Evolutionary conservation across 2,329 filamentous ascomycete species (phyloP).

Genomic region (Aspergillus neotritici): DNA sequence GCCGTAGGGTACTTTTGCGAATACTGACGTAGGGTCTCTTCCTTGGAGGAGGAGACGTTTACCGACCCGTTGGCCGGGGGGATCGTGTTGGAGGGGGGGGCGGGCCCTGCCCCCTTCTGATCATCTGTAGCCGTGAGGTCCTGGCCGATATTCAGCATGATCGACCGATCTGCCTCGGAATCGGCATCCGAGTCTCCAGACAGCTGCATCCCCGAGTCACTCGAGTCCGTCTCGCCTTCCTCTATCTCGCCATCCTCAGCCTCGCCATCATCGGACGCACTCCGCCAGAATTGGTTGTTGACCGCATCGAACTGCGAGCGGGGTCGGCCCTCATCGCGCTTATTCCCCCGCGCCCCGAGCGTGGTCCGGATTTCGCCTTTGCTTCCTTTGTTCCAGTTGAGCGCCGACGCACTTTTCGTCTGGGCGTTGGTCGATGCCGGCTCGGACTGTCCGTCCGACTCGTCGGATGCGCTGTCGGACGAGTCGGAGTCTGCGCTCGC

Average conservation of each 20-base stretch:
- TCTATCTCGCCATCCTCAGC: slow-evolving; percentile 16
- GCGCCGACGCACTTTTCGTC: slow-evolving; percentile 21
- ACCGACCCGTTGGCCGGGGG: not conserved
- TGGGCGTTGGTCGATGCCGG: slow-evolving; percentile 6
- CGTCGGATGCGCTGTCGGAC: slow-evolving; percentile 12
- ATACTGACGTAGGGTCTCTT: slow-evolving; percentile 30
- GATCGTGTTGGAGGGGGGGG: not conserved
- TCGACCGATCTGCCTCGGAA: slow-evolving; percentile 38
- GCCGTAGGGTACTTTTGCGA: slow-evolving; percentile 30
- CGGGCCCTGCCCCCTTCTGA: not conserved
- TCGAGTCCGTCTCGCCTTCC: slow-evolving; percentile 25
- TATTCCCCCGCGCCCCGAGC: slow-evolving; percentile 27
- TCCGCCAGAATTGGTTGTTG: slow-evolving; percentile 35
- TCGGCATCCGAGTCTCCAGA: slow-evolving; percentile 29
- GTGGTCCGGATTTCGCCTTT: slow-evolving; percentile 40
- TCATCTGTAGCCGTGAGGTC: not conserved
- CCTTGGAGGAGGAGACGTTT: slow-evolving; percentile 22
- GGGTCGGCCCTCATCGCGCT: slow-evolving; percentile 12
- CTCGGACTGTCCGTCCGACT: slow-evolving; percentile 10
- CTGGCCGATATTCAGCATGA: slow-evolving; percentile 36
- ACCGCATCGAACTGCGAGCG: slow-evolving; percentile 29
- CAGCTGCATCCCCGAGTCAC: slow-evolving; percentile 12
- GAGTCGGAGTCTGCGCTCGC: slow-evolving; percentile 11
- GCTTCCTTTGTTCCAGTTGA: slow-evolving; percentile 44
- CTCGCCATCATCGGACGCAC: slow-evolving; percentile 12